phyloP scores from a whole-genome alignment of 2,329 filamentous ascomycete species.

The Nemania serpens region DNA sequence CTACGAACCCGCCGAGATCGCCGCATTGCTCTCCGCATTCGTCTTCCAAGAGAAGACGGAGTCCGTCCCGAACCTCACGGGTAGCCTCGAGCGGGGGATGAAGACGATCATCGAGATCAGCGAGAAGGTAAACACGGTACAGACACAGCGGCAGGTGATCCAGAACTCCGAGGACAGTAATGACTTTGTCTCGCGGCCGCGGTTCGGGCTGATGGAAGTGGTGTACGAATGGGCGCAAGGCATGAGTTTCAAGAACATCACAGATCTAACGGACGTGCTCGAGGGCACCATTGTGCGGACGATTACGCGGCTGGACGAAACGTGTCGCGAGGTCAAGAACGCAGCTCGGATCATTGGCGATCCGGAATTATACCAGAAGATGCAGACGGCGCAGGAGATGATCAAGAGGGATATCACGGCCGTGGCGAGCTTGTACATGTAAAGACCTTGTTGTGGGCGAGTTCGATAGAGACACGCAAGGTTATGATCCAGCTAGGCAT shows the following conservation, averaged over 20 bases:
- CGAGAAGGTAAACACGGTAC: conserved; percentile 88
- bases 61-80: conserved; percentile 76
- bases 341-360: conserved; percentile 94
- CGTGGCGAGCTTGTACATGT: conserved; percentile 88
- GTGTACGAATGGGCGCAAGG: conserved; percentile 98
- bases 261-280: conserved; percentile 90
- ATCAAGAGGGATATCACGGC: conserved; percentile 96
- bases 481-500: too few relatives aligned
- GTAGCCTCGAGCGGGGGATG: conserved; percentile 79
- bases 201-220: conserved; percentile 94
- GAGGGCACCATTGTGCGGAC: conserved; percentile 97
- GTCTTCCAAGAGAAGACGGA: conserved; percentile 98
- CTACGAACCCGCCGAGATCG: conserved; percentile 95
- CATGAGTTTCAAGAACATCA: conserved; percentile 99
- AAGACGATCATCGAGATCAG: conserved; percentile 87
- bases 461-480: too few relatives aligned
- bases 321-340: conserved; percentile 96
- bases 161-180: conserved; percentile 87
- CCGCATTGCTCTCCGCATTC: conserved; percentile 88
- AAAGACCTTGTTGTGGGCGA: too few relatives aligned
- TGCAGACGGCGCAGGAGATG: conserved; percentile 96
- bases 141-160: conserved; percentile 90
- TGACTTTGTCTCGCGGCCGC: conserved; percentile 83
- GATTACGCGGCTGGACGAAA: conserved; percentile 93
- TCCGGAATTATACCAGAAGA: conserved; percentile 90